Percentiles rank a stretch among this genome's conserved stretches.
phyloP scores from a whole-genome alignment of 192 early-diverging fungal genomes.

The Podila horticola region DNA sequence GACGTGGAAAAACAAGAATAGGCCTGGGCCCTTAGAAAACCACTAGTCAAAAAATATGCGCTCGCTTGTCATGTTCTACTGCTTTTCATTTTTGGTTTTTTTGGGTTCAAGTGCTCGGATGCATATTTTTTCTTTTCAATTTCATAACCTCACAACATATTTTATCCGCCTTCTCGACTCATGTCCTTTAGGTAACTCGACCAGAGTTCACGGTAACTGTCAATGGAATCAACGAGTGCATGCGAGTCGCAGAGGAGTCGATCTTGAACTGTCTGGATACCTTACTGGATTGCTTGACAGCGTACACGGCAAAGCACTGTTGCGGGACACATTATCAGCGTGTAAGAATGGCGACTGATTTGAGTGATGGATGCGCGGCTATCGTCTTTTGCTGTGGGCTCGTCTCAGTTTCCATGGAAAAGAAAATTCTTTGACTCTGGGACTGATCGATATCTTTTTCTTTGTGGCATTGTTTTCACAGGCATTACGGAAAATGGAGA shows the following conservation, averaged over 20 bases:
- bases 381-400: neutral
- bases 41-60: too few species aligned
- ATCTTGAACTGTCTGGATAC: slow-evolving; percentile 40
- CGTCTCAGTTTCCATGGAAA: neutral
- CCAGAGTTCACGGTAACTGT: slow-evolving; percentile 30
- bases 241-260: slow-evolving; percentile 37
- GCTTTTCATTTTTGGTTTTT: too few species aligned
- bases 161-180: neutral
- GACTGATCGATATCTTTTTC: neutral
- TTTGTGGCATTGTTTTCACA: neutral
- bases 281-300: slow-evolving; percentile 41
- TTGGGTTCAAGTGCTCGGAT: too few species aligned
- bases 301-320: slow-evolving; percentile 49
- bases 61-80: too few species aligned
- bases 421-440: too few species aligned
- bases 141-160: too few species aligned
- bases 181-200: slow-evolving; percentile 22
- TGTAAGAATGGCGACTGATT: neutral
- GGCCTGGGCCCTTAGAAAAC: too few species aligned
- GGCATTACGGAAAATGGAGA: slow-evolving; percentile 34
- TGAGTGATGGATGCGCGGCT: neutral
- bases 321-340: slow-evolving; percentile 48
- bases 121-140: too few species aligned
- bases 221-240: slow-evolving; percentile 37
- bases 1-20: neutral